Evolutionary conservation across 768 basidiomycete genomes (phyloP).

Genomic region (Boletus sensibilis): DNA sequence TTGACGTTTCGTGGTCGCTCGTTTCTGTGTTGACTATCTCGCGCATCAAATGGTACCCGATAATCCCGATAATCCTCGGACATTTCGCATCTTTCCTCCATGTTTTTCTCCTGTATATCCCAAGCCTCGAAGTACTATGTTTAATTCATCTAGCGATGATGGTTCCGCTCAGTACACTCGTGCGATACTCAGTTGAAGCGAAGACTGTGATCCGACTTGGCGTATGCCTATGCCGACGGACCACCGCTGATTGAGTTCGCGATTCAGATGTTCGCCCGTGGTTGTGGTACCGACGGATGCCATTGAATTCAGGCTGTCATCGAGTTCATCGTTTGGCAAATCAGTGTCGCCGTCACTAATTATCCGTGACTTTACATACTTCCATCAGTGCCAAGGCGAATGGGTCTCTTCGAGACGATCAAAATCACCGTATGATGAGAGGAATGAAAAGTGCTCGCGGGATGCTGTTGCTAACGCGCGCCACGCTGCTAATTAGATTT

Average conservation of each 20-base stretch:
- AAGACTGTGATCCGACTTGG: background rate
- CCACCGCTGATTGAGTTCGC: background rate
- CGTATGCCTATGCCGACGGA: background rate
- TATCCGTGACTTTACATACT: no score
- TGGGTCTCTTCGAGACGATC: no score
- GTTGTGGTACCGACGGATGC: background rate
- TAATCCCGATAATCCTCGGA: no score
- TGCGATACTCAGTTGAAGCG: background rate
- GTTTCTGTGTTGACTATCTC: background rate
- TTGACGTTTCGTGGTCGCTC: background rate
- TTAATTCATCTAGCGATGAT: background rate
- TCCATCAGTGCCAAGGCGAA: no score
- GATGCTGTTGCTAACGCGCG: no score
- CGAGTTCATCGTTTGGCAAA: background rate
- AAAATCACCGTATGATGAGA: no score
- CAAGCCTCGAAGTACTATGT: background rate
- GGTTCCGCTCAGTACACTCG: background rate
- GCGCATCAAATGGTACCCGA: background rate
- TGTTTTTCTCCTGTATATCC: background rate
- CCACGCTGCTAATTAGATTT: no score
- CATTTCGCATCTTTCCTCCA: background rate
- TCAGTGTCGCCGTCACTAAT: no score
- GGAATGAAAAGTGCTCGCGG: no score
- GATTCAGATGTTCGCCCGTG: background rate
- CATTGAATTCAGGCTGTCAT: background rate